A percentile compares a stretch with the other conserved stretches of the same genome.
phyloP scores from a whole-genome alignment of 2,329 filamentous ascomycete species.

The Penicillium sp. region DNA sequence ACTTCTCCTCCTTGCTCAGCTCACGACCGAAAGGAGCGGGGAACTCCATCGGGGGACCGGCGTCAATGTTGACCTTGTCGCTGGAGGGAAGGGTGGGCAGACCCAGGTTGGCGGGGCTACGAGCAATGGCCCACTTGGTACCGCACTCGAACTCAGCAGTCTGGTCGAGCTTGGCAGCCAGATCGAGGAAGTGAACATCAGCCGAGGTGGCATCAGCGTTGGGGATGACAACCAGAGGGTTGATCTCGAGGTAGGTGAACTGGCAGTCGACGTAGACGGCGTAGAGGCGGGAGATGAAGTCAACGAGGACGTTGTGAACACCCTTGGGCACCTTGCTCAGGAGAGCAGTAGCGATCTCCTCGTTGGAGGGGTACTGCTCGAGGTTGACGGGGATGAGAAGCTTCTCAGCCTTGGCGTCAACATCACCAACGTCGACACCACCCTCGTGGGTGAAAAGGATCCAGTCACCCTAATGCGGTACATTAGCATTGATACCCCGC shows the following conservation, averaged over 20 bases:
- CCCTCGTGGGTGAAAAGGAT: constrained; percentile 99
- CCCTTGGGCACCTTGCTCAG: constrained; percentile 90
- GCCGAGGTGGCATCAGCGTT: constrained; percentile 86
- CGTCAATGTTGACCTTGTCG: constrained; percentile 83
- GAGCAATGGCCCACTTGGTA: constrained; percentile 96
- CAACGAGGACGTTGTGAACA: constrained; percentile 93
- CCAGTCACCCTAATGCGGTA: constrained; percentile 75
- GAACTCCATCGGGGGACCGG: constrained; percentile 97
- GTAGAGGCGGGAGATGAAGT: constrained; percentile 97
- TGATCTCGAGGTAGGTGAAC: constrained; percentile 99
- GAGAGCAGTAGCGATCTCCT: constrained; percentile 74
- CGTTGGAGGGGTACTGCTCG: constrained; percentile 86
- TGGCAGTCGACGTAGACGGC: constrained; percentile 99
- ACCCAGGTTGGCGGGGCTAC: constrained; percentile 79
- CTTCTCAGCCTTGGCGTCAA: constrained; percentile 98
- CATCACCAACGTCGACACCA: constrained; percentile 98
- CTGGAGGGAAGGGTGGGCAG: constrained; percentile 58
- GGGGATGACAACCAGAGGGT: constrained; percentile 95
- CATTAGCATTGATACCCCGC: constrained; percentile 15
- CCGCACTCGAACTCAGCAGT: constrained; percentile 99
- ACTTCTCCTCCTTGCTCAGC: constrained; percentile 96
- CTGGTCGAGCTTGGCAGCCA: constrained; percentile 97
- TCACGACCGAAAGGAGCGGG: constrained; percentile 97
- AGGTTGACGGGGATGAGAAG: constrained; percentile 94
- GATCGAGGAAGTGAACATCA: constrained; percentile 92